These are phyloP conservation scores for Mortierella sp. DNA, from an alignment of 371 early-diverging fungal species.

Conservation along the genomic window DNA sequence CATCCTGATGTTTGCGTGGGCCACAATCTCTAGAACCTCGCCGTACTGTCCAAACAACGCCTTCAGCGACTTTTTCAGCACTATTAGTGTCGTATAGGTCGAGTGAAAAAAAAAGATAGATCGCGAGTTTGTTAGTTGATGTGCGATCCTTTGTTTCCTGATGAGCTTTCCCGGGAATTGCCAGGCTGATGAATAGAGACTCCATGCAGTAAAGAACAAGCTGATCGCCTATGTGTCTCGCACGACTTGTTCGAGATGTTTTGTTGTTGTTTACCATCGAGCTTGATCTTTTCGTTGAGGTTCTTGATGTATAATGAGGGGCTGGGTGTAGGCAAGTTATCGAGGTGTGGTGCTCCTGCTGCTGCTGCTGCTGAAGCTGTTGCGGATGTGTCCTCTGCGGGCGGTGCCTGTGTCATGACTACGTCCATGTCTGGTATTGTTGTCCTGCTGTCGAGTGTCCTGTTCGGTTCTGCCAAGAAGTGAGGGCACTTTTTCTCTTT, in stretches of 20 bases:
- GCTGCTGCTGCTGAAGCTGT: conserved; percentile 4
- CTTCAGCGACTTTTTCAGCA: conserved; percentile 82
- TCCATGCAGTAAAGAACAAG: not conserved
- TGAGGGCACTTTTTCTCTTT: not conserved
- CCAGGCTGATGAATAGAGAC: too few relatives aligned
- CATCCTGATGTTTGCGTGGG: conserved; percentile 81
- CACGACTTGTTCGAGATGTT: conserved; percentile 81
- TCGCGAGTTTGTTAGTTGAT: not conserved
- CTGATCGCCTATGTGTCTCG: conserved; percentile 62
- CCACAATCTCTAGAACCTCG: conserved; percentile 89
- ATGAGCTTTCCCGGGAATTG: too few relatives aligned
- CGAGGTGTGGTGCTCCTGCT: not conserved
- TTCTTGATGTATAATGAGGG: conserved; percentile 91
- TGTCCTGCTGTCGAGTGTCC: not conserved
- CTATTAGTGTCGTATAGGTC: conserved; percentile 52
- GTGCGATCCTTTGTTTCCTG: too few relatives aligned
- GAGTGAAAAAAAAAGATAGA: not conserved
- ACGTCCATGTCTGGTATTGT: conserved; percentile 27
- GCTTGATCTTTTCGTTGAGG: conserved; percentile 89
- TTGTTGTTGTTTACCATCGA: conserved; percentile 67
- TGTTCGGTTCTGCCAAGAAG: not conserved
- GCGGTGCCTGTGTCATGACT: conserved; percentile 24
- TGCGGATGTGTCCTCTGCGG: not conserved
- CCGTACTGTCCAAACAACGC: conserved; percentile 90
- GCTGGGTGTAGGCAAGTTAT: conserved; percentile 70